Evolutionary conservation across 352 stramenopile species (phyloP).

Genomic region (Globisporangium spiculum): DNA sequence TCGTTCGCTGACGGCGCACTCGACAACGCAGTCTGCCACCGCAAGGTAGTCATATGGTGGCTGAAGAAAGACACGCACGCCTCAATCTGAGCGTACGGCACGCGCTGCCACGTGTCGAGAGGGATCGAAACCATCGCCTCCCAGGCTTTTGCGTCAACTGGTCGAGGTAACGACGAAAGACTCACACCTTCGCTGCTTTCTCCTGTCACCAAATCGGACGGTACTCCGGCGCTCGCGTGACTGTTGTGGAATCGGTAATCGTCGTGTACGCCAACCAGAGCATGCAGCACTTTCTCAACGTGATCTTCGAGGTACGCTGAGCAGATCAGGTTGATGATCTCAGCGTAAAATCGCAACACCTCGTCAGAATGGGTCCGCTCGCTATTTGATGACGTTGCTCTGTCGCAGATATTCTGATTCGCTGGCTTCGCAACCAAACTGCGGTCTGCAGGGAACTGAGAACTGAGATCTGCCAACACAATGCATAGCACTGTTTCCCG

Average conservation of each 20-base stretch:
- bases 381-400: slow-evolving; percentile 6
- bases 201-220: slow-evolving; percentile 12
- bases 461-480: slow-evolving; percentile 65
- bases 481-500: slow-evolving; percentile 79
- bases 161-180: slow-evolving; percentile 36
- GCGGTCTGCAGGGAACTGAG: slow-evolving; percentile 49
- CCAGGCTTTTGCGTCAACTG: slow-evolving; percentile 67
- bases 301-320: slow-evolving; percentile 69
- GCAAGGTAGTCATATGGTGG: slow-evolving; percentile 57
- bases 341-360: slow-evolving; percentile 69
- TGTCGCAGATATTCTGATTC: slow-evolving; percentile 6
- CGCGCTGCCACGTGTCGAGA: slow-evolving; percentile 38
- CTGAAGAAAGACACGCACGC: slow-evolving; percentile 52
- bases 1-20: slow-evolving; percentile 7
- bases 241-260: slow-evolving; percentile 69
- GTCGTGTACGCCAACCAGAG: slow-evolving; percentile 75
- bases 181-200: slow-evolving; percentile 10
- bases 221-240: slow-evolving; percentile 16
- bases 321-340: slow-evolving; percentile 71
- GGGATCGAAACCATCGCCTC: slow-evolving; percentile 58
- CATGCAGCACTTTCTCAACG: slow-evolving; percentile 77
- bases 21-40: slow-evolving; percentile 44
- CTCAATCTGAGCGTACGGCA: slow-evolving; percentile 43
- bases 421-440: slow-evolving; percentile 22
- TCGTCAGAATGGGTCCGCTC: slow-evolving; percentile 33